Evolutionary conservation across 2,329 filamentous ascomycete species (phyloP), one percentile per base, ranked within the genome.

Genomic region (Aschersonia sp.): DNA sequence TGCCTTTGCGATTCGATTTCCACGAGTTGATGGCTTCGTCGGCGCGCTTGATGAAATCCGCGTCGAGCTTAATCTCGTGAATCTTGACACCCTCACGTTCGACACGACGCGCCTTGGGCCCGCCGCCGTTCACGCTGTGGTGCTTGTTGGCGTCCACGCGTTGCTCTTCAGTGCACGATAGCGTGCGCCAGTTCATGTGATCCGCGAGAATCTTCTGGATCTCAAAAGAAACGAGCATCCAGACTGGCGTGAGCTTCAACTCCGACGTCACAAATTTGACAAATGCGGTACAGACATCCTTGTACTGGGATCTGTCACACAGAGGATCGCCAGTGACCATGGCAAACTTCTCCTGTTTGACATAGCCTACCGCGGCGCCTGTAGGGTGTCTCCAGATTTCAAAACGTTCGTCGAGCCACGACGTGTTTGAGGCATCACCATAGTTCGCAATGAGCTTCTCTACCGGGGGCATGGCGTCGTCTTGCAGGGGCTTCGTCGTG

Each of bases 391-490:
- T 81, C 87, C 87, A 96, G 49, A 94, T 81, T 58, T 86, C 75
- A 62, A 89, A 95, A 6, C 87, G 81, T 6, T 88, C 85, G 61
- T 96, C 89, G 6, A 92, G 76, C 87, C 88, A 96, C 0, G 87
- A 92, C 0, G 89, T 96, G 59, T 94, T 94, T 45, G 87, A 88
- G 2, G 89, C 87, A 63, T 96, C 89, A 52, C 89, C 89, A 56
- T 96, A 96, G 64, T 96, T 96, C 59, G 87, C 87, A 62, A 96
- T 88, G 42, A 96, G 79, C 60, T 94, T 84, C 61, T 89, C 86
- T 5, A 96, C 62, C 0, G 86, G 74, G 46, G 88, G 88, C 47
- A 84, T 69, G 45, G 81, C 72, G 58, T 68, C 72, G 49, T 65
- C 71, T 54, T 65, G 54, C 9, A 65, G 65, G 44, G 61, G 60